Conservation (phyloP, 2,329 filamentous ascomycete genomes). For the Aspergillus brunneoviolaceus region DNA sequence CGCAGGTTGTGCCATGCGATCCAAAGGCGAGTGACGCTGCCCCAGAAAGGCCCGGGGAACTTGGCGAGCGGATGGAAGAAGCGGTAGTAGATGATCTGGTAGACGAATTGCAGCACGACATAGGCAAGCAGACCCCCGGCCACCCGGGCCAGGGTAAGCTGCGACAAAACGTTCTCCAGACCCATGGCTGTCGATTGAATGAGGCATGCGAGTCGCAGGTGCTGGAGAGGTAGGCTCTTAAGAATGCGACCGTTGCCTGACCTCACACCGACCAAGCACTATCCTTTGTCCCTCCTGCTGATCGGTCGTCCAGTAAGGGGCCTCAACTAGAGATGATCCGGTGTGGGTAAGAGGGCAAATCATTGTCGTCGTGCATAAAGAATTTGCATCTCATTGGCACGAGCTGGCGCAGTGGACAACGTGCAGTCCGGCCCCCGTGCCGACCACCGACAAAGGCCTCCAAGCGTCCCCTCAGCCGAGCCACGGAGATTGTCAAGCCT, state of each 20-base stretch:
- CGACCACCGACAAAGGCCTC: not conserved
- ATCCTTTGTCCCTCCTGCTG: not conserved
- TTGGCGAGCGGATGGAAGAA: constrained; percentile 54
- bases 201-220: not conserved
- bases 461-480: not conserved
- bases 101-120: constrained; percentile 24
- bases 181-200: constrained; percentile 18
- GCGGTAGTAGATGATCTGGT: constrained; percentile 43
- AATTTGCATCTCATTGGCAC: not conserved
- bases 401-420: not conserved
- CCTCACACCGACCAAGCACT: not conserved
- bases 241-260: not conserved
- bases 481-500: not conserved
- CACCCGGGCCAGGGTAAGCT: constrained; percentile 29
- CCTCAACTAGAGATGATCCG: not conserved
- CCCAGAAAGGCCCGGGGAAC: constrained; percentile 58
- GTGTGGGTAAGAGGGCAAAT: not conserved
- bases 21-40: constrained; percentile 55
- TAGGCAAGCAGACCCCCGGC: constrained; percentile 26
- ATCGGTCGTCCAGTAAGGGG: not conserved
- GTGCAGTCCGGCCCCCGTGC: not conserved
- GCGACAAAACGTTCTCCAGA: constrained; percentile 25
- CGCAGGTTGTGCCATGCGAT: constrained; percentile 53
- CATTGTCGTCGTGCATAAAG: not conserved
- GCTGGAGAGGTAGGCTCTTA: not conserved